Evolutionary conservation across 2,329 filamentous ascomycete species (phyloP), one percentile per base, ranked within the genome.

Genomic region (Leptographium wingfieldii): DNA sequence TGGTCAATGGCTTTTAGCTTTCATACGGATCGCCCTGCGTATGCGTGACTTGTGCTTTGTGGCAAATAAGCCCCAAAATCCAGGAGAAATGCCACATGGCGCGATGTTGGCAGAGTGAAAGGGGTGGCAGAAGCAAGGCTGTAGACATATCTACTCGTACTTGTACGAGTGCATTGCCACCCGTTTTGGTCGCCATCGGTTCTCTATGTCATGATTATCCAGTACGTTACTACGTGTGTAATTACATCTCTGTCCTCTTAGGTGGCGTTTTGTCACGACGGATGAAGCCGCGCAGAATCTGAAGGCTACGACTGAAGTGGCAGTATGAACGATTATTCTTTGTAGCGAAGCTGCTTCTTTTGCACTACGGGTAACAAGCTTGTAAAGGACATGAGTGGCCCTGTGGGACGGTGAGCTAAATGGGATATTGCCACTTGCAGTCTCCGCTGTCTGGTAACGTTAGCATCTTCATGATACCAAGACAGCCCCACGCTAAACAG

Each of bases 401-500:
- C 46, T 22, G 25, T 52, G 49, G 53, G 33, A 55, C n/a, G 22
- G 31, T n/a, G 16, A 38, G 12, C 19, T 22, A 35, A 31, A 38
- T 22, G 52, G 53, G n/a, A 40, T 22, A 55, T 55, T 55, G 53
- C 33, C n/a, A 55, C 33, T 14, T 55, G 10, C 22, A 27, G 53
- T 40, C 22, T 22, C 53, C 53, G 53, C 53, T 14, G 33, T 29
- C 25, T 19, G 27, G 14, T 27, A 29, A 9, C 12, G 7, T 19
- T 14, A 10, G 12, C 49, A 56, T 56, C 11, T 56, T 56, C 54
- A 56, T 56, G 54, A 56, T 46, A 56, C 54, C 54, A 56, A 55
- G 52, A 46, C 2, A 43, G 54, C 46, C 54, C 38, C 54, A 56
- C 54, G 54, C 38, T 9, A 27, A 56, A 29, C 6, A 31, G 10